phyloP scores from a whole-genome alignment of 169 alveolate genomes.

The Plasmodium coatneyi region DNA sequence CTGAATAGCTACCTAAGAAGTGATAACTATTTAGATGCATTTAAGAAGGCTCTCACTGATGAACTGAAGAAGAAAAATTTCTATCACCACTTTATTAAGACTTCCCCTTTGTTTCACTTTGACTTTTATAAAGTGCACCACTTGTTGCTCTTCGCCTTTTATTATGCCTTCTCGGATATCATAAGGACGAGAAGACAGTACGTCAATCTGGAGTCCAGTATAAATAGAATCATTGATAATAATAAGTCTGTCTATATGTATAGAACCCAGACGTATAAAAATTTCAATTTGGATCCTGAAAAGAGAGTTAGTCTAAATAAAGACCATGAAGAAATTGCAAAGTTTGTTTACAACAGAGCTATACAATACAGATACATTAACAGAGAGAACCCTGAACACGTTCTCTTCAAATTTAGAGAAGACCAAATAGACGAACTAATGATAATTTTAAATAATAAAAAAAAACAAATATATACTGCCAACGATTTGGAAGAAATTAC shows the following conservation, averaged over 20 bases:
- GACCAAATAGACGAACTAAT: conserved; percentile 18
- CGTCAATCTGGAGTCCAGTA: conserved; percentile 33
- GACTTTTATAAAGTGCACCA: conserved; percentile 42
- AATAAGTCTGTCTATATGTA: conserved; percentile 20
- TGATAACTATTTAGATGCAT: conserved; percentile 52
- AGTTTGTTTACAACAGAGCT: conserved; percentile 43
- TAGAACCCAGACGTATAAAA: conserved; percentile 18
- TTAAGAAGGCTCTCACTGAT: conserved; percentile 18
- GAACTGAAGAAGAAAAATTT: conserved; percentile 51
- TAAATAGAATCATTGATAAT: conserved; percentile 31
- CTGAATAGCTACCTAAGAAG: conserved; percentile 21
- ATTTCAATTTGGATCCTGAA: conserved; percentile 14
- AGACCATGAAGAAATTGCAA: conserved; percentile 39
- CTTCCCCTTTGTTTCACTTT: conserved; percentile 60
- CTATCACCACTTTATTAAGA: conserved; percentile 42
- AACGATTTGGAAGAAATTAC: conserved; percentile 31
- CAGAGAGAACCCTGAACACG: neutral
- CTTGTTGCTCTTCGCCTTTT: conserved; percentile 54
- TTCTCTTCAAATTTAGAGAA: conserved; percentile 12
- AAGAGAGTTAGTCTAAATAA: conserved; percentile 34
- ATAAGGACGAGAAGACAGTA: conserved; percentile 54
- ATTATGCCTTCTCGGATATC: conserved; percentile 59
- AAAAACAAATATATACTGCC: conserved; percentile 1
- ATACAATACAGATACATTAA: conserved; percentile 22
- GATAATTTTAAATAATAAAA: conserved; percentile 29